Base-by-base conservation (phyloP, 163 green algal species). In the Scenedesmus sp. region DNA sequence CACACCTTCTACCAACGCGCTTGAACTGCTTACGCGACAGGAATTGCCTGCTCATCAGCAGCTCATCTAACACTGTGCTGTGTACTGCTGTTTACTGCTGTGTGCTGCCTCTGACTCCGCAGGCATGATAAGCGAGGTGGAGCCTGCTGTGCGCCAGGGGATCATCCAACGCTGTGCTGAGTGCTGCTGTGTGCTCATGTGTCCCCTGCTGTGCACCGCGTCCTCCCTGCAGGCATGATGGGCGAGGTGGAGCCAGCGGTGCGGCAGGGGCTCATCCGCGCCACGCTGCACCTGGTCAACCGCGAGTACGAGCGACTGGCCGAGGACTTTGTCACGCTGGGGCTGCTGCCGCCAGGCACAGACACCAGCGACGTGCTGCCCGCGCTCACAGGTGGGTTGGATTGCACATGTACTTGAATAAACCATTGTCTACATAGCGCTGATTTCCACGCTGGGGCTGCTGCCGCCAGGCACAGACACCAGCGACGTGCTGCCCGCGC, bases 231-330 rank as follows among this genome's bases (percentile, higher is more conserved):
- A 73, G 64, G 84, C 26, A 88, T 88, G 84, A 88, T 82, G 84
- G 94, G 94, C 23, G 81, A 94, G 34, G 94, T 96, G 10, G 88
- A 96, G 34, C 92, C 82, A 9, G 20, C 70, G 0, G 62, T 94
- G 66, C 92, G 95, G 13, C 92, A 95, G 92, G 96, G 90, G 77
- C 94, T 99, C 8, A 97, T 99, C 56, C 92, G 93, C 9, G 97
- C 97, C 55, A 98, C 96, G 0, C 94, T 99, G 91, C 97, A 99
- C 93, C 92, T 99, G 88, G 97, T 99, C 55, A 95, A 95, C 85
- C 15, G 92, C 23, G 92, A 95, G 91, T 96, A 95, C 59, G 89
- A 88, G 57, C 77, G 92, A 7, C 93, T 98, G 86, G 97, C 96
- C 0, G 93, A 97, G 86, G 97, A 99, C 93, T 98, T 99, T 91